Conservation (phyloP, 2,329 filamentous ascomycete genomes). For the Pseudogymnoascus sp. region DNA sequence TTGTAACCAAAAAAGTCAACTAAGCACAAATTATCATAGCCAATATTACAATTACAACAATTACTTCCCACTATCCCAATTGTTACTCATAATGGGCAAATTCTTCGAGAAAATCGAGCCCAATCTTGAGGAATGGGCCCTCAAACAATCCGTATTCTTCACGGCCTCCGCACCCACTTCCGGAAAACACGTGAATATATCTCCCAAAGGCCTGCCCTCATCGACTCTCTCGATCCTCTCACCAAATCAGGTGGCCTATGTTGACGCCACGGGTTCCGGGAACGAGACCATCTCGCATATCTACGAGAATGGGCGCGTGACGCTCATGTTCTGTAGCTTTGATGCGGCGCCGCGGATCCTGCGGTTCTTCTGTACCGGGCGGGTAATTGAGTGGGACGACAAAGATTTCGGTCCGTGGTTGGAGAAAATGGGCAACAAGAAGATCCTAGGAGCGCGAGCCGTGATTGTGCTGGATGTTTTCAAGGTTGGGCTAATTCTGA, state of each 20-base stretch:
- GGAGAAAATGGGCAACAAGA: slow-evolving; percentile 35
- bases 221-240: slow-evolving; percentile 53
- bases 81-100: slow-evolving; percentile 42
- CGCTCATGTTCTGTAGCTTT: slow-evolving; percentile 66
- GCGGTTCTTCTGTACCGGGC: slow-evolving; percentile 52
- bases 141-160: slow-evolving; percentile 65
- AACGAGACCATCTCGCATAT: slow-evolving; percentile 69
- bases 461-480: slow-evolving; percentile 55
- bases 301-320: slow-evolving; percentile 68
- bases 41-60: background rate
- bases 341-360: slow-evolving; percentile 51
- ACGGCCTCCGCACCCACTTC: slow-evolving; percentile 61
- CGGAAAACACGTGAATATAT: slow-evolving; percentile 64
- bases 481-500: slow-evolving; percentile 33
- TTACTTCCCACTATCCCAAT: background rate
- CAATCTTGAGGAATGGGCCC: slow-evolving; percentile 54
- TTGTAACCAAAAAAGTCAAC: background rate
- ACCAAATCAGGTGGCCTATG: slow-evolving; percentile 53
- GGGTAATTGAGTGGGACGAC: slow-evolving; percentile 52
- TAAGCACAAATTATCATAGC: background rate
- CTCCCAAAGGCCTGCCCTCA: slow-evolving; percentile 64
- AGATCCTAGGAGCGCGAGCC: slow-evolving; percentile 44
- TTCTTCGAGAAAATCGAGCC: slow-evolving; percentile 47
- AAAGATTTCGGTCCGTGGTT: slow-evolving; percentile 38
- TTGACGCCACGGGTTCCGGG: slow-evolving; percentile 67